Evolutionary conservation across 495 filamentous ascomycete genomes (phyloP), one percentile per base, ranked within the genome.

Genomic region (Cairneyella variabilis): DNA sequence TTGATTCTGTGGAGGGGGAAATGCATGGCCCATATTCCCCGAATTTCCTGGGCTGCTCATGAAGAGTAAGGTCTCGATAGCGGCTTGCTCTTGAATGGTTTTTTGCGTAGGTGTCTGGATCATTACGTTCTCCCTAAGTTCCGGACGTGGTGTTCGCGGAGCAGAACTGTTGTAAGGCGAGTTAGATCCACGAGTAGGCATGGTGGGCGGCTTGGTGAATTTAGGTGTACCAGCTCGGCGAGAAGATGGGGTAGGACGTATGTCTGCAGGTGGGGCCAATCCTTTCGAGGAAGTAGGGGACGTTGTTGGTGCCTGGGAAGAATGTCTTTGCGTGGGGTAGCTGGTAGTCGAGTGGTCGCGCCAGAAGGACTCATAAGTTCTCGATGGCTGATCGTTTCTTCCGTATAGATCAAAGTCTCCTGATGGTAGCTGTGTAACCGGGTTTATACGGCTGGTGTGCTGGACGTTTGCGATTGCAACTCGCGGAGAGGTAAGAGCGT

Each of bases 11-110:
- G 5, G 69, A 58, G 3, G 67, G 65, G 47, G 71, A 57, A 78
- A 78, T 5, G 69, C 52, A 36, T 76, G 76, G 45, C 75, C 76
- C 41, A 81, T 66, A 58, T 77, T 61, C 9, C 58, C 57, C 72
- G 88, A 86, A 62, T 90, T 88, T 11, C 82, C 85, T 0, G 90
- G 90, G 57, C 88, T 91, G 52, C 86, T 88, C 87, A 95, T 90
- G 69, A 90, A 91, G 18, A 95, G 72, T 21, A 95, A 70, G 0
- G 86, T 88, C 61, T 95, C 90, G 20, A 95, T 83, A n/a, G 89
- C 90, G 58, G 93, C 90, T 60, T 90, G 82, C 61, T 95, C 90
- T 61, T 86, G 84, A 18, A 79, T 74, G 16, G 84, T 82, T 50
- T 88, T 88, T 36, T 83, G 75, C 34, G 78, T 80, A 11, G 83